phyloP scores from a whole-genome alignment of 192 early-diverging fungal species.

The Umbelopsis isabellina region DNA sequence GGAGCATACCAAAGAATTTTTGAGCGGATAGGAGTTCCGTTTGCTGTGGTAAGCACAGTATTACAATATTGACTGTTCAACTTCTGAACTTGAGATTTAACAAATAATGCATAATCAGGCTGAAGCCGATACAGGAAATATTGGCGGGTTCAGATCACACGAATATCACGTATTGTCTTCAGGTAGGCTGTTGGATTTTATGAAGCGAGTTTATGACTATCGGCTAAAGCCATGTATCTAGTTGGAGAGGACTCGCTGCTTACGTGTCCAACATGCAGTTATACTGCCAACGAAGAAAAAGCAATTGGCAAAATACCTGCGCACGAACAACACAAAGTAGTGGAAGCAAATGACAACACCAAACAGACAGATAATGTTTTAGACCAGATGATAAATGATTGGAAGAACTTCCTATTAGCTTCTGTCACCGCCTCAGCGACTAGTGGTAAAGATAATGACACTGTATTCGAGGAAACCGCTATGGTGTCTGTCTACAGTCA shows the following conservation, averaged over 20 bases:
- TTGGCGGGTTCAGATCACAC: constrained; percentile 87
- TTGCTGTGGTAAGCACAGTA: constrained; percentile 59
- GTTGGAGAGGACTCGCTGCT: constrained; percentile 86
- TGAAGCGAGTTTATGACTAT: too few relatives aligned
- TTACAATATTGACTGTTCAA: not conserved
- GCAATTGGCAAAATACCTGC: constrained; percentile 47
- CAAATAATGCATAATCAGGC: constrained; percentile 47
- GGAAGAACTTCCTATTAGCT: not conserved
- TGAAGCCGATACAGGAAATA: constrained; percentile 90
- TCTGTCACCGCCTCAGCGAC: not conserved
- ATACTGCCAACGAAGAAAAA: constrained; percentile 85
- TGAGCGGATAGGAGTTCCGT: constrained; percentile 75
- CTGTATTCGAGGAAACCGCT: not conserved
- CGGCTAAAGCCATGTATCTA: constrained; percentile 18
- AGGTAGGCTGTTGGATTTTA: constrained; percentile 41
- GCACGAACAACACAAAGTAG: not conserved
- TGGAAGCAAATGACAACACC: not conserved
- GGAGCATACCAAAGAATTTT: constrained; percentile 80
- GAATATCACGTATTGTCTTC: constrained; percentile 84
- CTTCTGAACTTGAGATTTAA: not conserved
- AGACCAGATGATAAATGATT: not conserved
- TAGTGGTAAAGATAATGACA: not conserved
- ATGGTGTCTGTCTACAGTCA: not conserved
- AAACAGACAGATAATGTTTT: not conserved
- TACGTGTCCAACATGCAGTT: constrained; percentile 71